Evolutionary conservation across 192 early-diverging fungal genomes (phyloP), one percentile per base, ranked within the genome.

Genomic region (Rhizoclosmatium sp.): DNA sequence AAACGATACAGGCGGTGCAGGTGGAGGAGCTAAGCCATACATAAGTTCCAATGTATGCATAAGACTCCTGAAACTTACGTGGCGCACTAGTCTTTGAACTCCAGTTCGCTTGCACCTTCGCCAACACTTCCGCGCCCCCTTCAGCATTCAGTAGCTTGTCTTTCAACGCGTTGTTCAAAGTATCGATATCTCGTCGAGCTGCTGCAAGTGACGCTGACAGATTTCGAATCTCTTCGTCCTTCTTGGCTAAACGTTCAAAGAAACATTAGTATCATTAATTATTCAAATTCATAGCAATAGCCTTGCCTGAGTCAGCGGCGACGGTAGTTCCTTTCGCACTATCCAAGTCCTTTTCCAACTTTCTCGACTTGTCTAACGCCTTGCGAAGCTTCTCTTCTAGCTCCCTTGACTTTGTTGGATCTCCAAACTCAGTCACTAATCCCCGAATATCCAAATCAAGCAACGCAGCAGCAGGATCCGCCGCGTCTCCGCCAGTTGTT

Each of bases 291-390:
- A 10, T 23, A 46, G n/a, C 65, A 7, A 65, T 12, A 0, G 10
- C 7, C 40, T 0, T 61, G 3, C 31, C 14, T 19, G 58, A 79
- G 49, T 16, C 62, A n/a, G 62, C 23, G 21, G n/a, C 79, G 19
- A 41, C 39, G 3, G n/a, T 60, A 47, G 47, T 64, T 1, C 46
- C 41, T 69, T 79, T 85, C 48, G 82, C 14, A 1, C 39, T 46
- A 46, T 85, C 85, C 23, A 88, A n/a, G 47, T 88, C 87, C 54
- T 86, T 88, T 65, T 88, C 87, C 7, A 88, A 71, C 40, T 83
- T 69, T 23, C 82, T 83, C 46, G 69, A 70, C 59, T 82, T 85
- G 4, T 86, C 86, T 3, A 82, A 42, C 51, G 83, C 82, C 47
- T 79, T 79, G 4, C 79, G 71, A 47, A 82, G 82, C 68, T 82